Conservation (phyloP, 306 rosid genomes). For the Begonia fuchsioides region DNA sequence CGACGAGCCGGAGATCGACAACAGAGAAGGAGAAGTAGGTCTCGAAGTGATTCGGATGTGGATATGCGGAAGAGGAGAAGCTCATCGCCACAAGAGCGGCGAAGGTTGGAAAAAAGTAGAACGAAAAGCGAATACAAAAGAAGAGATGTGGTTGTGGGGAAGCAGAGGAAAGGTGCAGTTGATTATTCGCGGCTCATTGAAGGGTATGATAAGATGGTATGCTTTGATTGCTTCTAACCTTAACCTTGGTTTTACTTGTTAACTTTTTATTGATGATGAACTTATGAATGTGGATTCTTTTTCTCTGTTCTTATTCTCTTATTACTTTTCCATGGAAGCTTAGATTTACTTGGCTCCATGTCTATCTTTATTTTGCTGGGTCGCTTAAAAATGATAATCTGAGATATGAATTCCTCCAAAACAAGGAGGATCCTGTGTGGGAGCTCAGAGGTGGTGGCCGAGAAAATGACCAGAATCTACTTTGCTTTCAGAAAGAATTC, state of each 20-base stretch:
- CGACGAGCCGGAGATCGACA: slow-evolving; percentile 18
- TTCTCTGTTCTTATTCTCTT: too few species aligned
- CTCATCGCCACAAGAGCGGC: slow-evolving; percentile 16
- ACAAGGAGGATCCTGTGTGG: too few species aligned
- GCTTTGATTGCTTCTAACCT: not conserved
- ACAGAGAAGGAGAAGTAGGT: slow-evolving; percentile 23
- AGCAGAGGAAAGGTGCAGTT: slow-evolving; percentile 27
- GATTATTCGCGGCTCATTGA: slow-evolving; percentile 44
- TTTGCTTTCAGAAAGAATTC: too few species aligned
- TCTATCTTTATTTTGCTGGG: too few species aligned
- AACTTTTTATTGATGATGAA: too few species aligned
- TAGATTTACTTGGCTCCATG: too few species aligned
- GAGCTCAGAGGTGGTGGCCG: too few species aligned
- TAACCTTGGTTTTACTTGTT: not conserved
- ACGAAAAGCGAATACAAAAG: slow-evolving; percentile 9
- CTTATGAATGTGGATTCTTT: too few species aligned
- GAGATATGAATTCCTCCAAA: too few species aligned
- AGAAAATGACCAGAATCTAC: too few species aligned
- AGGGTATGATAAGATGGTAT: slow-evolving; percentile 70
- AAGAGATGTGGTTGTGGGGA: slow-evolving; percentile 14
- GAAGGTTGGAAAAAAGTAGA: slow-evolving; percentile 18
- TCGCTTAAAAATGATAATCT: too few species aligned
- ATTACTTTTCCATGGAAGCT: too few species aligned
- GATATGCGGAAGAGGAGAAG: slow-evolving; percentile 24
- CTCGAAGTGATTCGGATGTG: slow-evolving; percentile 20